Evolutionary conservation across 352 stramenopile species (phyloP), one percentile per base, ranked within the genome.

Genomic region (Pythium oligandrum): DNA sequence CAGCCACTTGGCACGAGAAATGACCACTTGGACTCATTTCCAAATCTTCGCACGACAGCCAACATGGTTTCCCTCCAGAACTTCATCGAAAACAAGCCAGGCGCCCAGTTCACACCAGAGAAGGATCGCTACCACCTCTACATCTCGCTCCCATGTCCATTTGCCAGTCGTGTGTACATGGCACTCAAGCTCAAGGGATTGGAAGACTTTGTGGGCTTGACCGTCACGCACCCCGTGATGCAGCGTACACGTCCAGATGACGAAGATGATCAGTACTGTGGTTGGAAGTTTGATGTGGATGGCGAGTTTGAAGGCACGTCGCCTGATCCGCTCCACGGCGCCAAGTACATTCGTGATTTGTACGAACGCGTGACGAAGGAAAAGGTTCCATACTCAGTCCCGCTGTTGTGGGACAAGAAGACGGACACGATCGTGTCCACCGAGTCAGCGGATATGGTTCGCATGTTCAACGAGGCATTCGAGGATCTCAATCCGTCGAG

Each of bases 351-450:
- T 6, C 66, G 88, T 49, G 88, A 97, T 37, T 59, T 98, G 17
- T 97, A 97, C 63, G 80, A 96, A 51, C 60, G 75, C 46, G 73
- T 72, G 37, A 64, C 75, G 34, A 66, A 71, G 12, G 79, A 71
- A 6, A 66, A 59, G 37, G 77, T 76, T 30, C 97, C 97, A 52
- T 98, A 94, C 72, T 92, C 90, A 7, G 93, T 98, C 44, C 96
- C 95, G 32, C 59, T 98, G 0, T 61, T 98, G 10, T 98, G 84
- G 74, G 94, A 99, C 74, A 97, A 93, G 59, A 96, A 97, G 63
- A 62, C 69, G 0, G 68, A 93, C 31, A 96, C 82, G 5, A 98
- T 98, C 62, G 95, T 99, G 9, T 98, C 90, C 66, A 98, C 98
- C 61, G 95, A 99, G 71, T 97, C 85, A 1, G 82, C 83, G 31